phyloP scores from a whole-genome alignment of 2,329 filamentous ascomycete species.

The Trichoderma sp. region DNA sequence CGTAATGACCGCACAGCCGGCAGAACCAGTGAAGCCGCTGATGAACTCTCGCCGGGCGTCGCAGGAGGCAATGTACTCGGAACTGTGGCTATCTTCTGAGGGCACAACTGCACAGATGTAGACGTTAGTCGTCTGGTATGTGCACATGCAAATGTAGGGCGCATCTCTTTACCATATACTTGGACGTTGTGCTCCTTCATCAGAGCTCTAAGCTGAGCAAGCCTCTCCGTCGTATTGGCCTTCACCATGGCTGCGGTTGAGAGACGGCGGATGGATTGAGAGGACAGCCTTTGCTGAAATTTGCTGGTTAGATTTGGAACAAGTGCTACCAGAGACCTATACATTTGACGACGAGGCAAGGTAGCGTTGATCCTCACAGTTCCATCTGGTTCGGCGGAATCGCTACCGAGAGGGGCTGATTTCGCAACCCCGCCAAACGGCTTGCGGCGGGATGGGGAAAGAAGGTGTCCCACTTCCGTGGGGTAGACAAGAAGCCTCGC shows the following conservation, averaged over 20 bases:
- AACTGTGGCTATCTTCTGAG: conserved; percentile 95
- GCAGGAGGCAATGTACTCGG: conserved; percentile 96
- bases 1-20: conserved; percentile 87
- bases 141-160: not conserved
- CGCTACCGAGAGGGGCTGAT: not conserved
- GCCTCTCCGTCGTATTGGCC: conserved; percentile 73
- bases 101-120: conserved; percentile 67
- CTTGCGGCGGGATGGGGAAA: not conserved
- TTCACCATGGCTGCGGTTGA: conserved; percentile 31
- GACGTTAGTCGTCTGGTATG: conserved; percentile 20
- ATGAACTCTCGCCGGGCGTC: conserved; percentile 90
- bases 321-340: not conserved
- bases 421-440: not conserved
- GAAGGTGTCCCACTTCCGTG: not conserved
- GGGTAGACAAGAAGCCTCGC: not conserved
- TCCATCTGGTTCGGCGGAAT: not conserved
- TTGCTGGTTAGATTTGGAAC: not conserved
- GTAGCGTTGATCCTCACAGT: not conserved
- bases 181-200: conserved; percentile 88
- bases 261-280: not conserved
- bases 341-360: not conserved
- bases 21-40: conserved; percentile 90
- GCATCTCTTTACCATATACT: conserved; percentile 72
- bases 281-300: not conserved
- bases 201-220: conserved; percentile 72